Conservation (phyloP, 495 filamentous ascomycete species). For the Tuber indicum region DNA sequence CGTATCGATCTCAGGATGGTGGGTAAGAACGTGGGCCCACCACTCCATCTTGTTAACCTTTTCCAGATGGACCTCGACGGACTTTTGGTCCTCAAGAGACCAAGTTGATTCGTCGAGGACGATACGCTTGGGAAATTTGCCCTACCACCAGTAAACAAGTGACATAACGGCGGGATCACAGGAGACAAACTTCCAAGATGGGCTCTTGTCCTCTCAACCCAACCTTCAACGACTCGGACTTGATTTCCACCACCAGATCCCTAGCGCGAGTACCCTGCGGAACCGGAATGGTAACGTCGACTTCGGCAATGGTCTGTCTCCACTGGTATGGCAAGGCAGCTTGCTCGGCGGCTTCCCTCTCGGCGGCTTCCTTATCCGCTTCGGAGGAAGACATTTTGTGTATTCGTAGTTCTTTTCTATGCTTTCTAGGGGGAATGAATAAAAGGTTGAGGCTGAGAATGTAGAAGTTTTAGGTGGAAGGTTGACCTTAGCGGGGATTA, state of each 20-base stretch:
- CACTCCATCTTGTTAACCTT: constrained; percentile 96
- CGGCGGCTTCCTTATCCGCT: constrained; percentile 56
- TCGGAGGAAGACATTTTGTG: constrained; percentile 46
- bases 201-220: constrained; percentile 83
- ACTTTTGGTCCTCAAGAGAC: constrained; percentile 78
- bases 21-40: constrained; percentile 87
- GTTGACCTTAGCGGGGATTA: neutral
- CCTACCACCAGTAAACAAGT: constrained; percentile 49
- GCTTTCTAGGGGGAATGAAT: neutral
- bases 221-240: constrained; percentile 68
- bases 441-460: neutral
- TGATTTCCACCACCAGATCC: constrained; percentile 77
- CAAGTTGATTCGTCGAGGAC: constrained; percentile 82
- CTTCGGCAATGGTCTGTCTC: constrained; percentile 88
- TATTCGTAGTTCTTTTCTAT: neutral
- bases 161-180: neutral
- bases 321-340: constrained; percentile 92
- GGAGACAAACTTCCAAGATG: constrained; percentile 64
- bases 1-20: constrained; percentile 83
- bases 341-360: constrained; percentile 79
- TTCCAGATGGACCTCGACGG: constrained; percentile 84
- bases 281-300: constrained; percentile 72
- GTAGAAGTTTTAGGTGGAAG: neutral
- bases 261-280: constrained; percentile 73
- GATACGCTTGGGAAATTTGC: constrained; percentile 74